Conservation (phyloP, 73 alveolate genomes). For the Paraurostyla sp. region DNA sequence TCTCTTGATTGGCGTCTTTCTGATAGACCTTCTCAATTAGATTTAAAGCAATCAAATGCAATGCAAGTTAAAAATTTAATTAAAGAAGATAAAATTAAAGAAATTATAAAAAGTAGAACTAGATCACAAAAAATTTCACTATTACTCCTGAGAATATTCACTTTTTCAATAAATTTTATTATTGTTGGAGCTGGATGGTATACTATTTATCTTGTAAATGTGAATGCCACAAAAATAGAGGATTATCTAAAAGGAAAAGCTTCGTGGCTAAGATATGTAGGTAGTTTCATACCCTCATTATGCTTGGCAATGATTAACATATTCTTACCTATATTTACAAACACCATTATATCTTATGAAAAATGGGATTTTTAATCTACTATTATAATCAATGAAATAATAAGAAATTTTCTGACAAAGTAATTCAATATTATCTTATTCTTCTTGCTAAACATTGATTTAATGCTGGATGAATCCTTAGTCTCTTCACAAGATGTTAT, state of each 20-base stretch:
- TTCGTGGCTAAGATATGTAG: constrained; percentile 12
- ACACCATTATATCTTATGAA: not conserved
- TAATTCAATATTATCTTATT: constrained; percentile 8
- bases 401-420: not conserved
- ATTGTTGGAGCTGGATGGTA: not conserved
- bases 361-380: constrained; percentile 1
- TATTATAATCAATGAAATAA: not conserved
- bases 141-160: not conserved
- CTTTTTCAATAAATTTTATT: not conserved
- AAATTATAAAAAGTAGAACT: not conserved
- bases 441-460: not conserved
- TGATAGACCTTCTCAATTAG: not conserved
- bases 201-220: not conserved
- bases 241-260: not conserved
- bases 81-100: constrained; percentile 1
- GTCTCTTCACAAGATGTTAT: not conserved
- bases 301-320: not conserved
- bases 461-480: not conserved
- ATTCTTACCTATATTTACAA: not conserved
- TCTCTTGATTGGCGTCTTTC: not conserved
- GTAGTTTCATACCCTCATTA: not conserved
- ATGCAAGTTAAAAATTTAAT: not conserved
- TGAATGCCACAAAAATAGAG: not conserved
- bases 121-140: not conserved
- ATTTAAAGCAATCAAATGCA: not conserved